These are phyloP conservation scores for Alternaria triticina DNA, from an alignment of 2,329 filamentous ascomycete species.

Conservation along the genomic window DNA sequence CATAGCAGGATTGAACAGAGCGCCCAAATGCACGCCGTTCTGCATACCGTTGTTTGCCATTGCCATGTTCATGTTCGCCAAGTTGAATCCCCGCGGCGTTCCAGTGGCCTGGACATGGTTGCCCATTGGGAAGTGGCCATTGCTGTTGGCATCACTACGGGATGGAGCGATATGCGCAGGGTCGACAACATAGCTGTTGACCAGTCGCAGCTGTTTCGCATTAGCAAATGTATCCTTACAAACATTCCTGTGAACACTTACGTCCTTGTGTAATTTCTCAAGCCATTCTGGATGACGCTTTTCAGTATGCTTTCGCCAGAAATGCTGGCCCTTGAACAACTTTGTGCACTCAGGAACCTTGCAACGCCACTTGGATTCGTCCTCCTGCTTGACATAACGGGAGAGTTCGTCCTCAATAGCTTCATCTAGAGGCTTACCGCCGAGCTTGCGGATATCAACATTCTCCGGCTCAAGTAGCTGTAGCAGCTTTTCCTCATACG, in stretches of 20 bases:
- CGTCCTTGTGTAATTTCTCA: slow-evolving; percentile 79
- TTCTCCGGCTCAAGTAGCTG: slow-evolving; percentile 91
- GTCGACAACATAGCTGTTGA: slow-evolving; percentile 94
- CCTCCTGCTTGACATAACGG: slow-evolving; percentile 95
- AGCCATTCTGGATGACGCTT: slow-evolving; percentile 93
- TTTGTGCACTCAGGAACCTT: slow-evolving; percentile 96
- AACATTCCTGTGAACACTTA: slow-evolving; percentile 56
- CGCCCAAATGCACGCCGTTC: slow-evolving; percentile 42
- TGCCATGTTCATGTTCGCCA: slow-evolving; percentile 71
- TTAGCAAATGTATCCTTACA: neutral
- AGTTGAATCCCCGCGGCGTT: slow-evolving; percentile 89
- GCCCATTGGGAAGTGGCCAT: slow-evolving; percentile 88
- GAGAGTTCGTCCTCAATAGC: slow-evolving; percentile 83
- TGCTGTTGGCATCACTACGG: slow-evolving; percentile 90
- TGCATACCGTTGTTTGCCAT: slow-evolving; percentile 62
- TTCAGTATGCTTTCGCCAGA: slow-evolving; percentile 98
- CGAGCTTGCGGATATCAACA: slow-evolving; percentile 86
- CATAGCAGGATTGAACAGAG: slow-evolving; percentile 58
- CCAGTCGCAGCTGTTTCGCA: slow-evolving; percentile 73
- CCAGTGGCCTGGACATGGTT: slow-evolving; percentile 75
- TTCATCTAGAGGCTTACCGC: slow-evolving; percentile 85
- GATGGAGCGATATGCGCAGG: slow-evolving; percentile 94
- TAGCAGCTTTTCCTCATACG: slow-evolving; percentile 94
- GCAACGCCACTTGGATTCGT: slow-evolving; percentile 95
- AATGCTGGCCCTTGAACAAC: slow-evolving; percentile 94